Evolutionary conservation across 495 filamentous ascomycete species (phyloP).

Genomic region (Letharia lupina): DNA sequence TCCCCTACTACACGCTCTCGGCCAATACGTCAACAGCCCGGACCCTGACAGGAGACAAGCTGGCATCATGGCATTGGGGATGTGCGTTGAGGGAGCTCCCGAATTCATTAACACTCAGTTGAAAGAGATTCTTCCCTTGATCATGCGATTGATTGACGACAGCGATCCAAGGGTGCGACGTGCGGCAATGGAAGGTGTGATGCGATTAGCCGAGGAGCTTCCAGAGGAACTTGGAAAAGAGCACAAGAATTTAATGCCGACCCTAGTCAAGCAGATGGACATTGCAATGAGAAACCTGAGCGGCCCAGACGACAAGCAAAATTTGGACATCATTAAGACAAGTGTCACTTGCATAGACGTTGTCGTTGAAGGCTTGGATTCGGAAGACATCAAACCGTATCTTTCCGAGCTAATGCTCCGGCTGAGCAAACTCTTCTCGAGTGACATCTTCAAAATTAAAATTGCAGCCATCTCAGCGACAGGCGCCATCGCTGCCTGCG

Average conservation of each 20-base stretch:
- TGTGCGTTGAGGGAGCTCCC: slow-evolving; percentile 91
- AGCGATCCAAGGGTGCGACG: slow-evolving; percentile 72
- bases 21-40: slow-evolving; percentile 62
- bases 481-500: slow-evolving; percentile 77
- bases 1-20: slow-evolving; percentile 76
- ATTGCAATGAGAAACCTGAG: slow-evolving; percentile 60
- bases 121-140: slow-evolving; percentile 72
- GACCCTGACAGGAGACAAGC: slow-evolving; percentile 77
- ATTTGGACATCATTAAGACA: slow-evolving; percentile 74
- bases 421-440: slow-evolving; percentile 68
- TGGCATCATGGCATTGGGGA: slow-evolving; percentile 83
- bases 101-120: slow-evolving; percentile 92
- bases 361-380: slow-evolving; percentile 80
- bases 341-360: slow-evolving; percentile 88
- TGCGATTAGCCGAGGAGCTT: slow-evolving; percentile 84
- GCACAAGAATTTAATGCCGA: slow-evolving; percentile 73
- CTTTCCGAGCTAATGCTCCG: slow-evolving; percentile 74
- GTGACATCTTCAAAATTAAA: slow-evolving; percentile 80
- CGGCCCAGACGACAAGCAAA: slow-evolving; percentile 50
- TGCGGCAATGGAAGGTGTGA: slow-evolving; percentile 75
- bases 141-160: slow-evolving; percentile 79
- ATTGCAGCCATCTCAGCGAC: slow-evolving; percentile 79
- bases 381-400: slow-evolving; percentile 71
- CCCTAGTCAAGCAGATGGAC: slow-evolving; percentile 80
- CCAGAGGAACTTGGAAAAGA: slow-evolving; percentile 77